Base-by-base conservation (phyloP, 1,284 basidiomycete species). In the Tilletia walkeri region DNA sequence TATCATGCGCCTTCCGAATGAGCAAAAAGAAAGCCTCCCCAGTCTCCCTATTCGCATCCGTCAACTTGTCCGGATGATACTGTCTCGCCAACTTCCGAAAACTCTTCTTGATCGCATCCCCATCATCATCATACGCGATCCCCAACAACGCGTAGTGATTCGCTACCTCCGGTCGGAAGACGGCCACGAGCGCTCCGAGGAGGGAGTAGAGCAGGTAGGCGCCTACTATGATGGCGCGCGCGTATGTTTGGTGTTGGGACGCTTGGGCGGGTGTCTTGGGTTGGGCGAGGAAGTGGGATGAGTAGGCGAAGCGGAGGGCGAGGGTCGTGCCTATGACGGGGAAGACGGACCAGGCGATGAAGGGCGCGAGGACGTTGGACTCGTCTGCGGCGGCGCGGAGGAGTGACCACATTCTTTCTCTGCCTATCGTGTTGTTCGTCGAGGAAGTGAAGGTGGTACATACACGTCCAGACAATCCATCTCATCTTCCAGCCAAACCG, bases 91-190 rank as follows among this genome's bases (percentile, higher is more conserved):
- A 90, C 7, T 87, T 85, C 67, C 91, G 86, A 81, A 92, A 94
- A 1, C 90, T 91, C 6, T 84, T 78, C 84, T 90, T 91, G 68
- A 95, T 86, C 7, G 87, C 87, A 65, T 86, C 86, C 65, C 90
- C 89, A 76, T 91, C 89, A 0, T 89, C 89, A 34, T 85, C 84
- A 3, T 88, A 87, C 3, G 84, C 74, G 0, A 92, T 89, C 2
- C 88, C 88, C 12, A 94, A 88, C 16, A 91, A 85, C 72, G 91
- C 86, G 82, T 94, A 94, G 84, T 90, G 92, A 81, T 91, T 92
- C 2, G 87, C 7, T 5, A 61, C 56, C 30, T 61, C 56, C 14
- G 56, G 56, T 9, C 18, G 88, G 9, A 86, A 85, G 76, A 89
- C 87, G 1, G 87, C 85, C n/a, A 84, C 84, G 2, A 88, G 86